These are phyloP conservation scores for Arthrobotrys musiformis DNA, from an alignment of 2,329 filamentous ascomycete species.

Conservation along the genomic window DNA sequence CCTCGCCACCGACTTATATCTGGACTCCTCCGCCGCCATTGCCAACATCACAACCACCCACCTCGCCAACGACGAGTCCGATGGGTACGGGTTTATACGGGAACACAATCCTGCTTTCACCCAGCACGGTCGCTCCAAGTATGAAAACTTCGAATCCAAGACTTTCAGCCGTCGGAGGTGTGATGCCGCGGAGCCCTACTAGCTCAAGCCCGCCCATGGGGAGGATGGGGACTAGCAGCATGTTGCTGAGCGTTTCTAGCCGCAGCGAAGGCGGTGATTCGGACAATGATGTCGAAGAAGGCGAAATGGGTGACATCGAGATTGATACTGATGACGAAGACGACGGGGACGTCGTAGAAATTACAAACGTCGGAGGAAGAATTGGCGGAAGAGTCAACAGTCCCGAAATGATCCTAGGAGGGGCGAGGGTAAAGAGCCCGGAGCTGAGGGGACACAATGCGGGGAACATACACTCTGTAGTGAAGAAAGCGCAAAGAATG, in stretches of 20 bases:
- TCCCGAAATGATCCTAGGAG: constrained; percentile 3
- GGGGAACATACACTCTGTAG: background rate
- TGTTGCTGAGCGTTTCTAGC: constrained; percentile 52
- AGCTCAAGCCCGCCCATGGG: constrained; percentile 30
- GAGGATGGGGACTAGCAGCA: constrained; percentile 47
- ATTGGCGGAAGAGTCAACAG: constrained; percentile 7
- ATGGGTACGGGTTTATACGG: constrained; percentile 42
- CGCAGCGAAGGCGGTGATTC: constrained; percentile 35
- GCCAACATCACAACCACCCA: constrained; percentile 14
- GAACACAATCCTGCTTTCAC: constrained; percentile 42
- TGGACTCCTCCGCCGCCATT: constrained; percentile 46
- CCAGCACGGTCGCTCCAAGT: constrained; percentile 41
- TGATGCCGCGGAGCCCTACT: constrained; percentile 23
- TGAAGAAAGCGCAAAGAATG: constrained; percentile 17
- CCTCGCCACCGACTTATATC: constrained; percentile 43
- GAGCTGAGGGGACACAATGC: background rate
- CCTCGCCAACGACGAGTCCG: constrained; percentile 18
- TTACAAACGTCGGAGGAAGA: background rate
- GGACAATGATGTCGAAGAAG: constrained; percentile 33
- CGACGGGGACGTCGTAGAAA: constrained; percentile 26
- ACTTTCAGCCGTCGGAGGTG: constrained; percentile 45
- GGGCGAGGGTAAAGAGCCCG: background rate
- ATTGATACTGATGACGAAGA: constrained; percentile 38
- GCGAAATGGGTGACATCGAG: constrained; percentile 33
- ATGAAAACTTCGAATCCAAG: constrained; percentile 46